A percentile compares a stretch with the other conserved stretches of the same genome.
Conservation (phyloP, 805 yeast genomes). For the Cyberlindnera americana region DNA sequence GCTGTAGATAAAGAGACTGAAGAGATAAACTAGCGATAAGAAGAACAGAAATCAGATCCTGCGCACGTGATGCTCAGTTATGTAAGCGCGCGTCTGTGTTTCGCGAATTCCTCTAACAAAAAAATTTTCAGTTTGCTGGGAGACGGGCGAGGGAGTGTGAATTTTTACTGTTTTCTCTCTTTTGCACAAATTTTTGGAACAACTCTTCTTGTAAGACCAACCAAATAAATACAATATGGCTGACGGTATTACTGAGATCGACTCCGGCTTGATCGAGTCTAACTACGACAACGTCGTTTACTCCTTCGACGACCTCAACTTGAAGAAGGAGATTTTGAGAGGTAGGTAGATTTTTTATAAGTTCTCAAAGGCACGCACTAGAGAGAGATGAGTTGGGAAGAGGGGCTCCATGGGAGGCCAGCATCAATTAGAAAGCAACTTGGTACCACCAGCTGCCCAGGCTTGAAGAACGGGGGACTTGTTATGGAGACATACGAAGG, state of each 20-base stretch:
- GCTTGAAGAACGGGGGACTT: too few relatives aligned
- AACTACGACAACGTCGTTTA: constrained; percentile 90
- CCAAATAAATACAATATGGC: constrained; percentile 26
- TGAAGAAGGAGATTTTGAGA: constrained; percentile 58
- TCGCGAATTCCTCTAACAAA: background rate
- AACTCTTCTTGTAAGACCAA: background rate
- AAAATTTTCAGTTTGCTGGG: constrained; percentile 1
- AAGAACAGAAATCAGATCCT: background rate
- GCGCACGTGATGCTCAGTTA: constrained; percentile 2
- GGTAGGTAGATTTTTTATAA: constrained; percentile 23
- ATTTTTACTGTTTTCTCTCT: constrained; percentile 1
- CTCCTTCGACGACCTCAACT: constrained; percentile 76
- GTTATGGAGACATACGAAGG: too few relatives aligned
- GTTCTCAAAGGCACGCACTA: background rate
- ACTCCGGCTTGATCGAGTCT: constrained; percentile 80
- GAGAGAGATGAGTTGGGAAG: background rate
- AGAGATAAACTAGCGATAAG: background rate
- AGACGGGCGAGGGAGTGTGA: background rate
- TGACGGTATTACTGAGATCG: constrained; percentile 77
- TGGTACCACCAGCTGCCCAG: too few relatives aligned
- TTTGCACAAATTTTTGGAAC: background rate
- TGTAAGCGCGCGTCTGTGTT: background rate
- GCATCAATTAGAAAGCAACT: too few relatives aligned
- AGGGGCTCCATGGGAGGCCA: too few relatives aligned
- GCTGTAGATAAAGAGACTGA: too few relatives aligned